A percentile compares a stretch with the other conserved stretches of the same genome.
Conservation (phyloP, 345 rosid genomes). For the Anastatica hierochuntica region DNA sequence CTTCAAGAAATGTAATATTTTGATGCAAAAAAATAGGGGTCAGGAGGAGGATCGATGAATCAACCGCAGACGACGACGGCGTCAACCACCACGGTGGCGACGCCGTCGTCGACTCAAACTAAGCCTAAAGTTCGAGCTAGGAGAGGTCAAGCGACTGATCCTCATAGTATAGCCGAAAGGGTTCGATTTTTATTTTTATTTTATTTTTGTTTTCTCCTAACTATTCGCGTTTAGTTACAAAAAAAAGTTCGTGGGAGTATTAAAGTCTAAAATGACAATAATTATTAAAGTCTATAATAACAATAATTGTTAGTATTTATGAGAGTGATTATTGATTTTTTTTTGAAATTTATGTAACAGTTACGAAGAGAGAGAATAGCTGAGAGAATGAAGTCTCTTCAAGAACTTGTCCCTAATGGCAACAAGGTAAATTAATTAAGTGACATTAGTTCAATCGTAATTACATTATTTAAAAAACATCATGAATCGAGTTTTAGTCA, state of each 20-base stretch:
- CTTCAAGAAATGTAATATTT: not conserved
- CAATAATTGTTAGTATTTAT: not conserved
- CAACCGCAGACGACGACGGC: constrained; percentile 36
- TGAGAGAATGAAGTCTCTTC: constrained; percentile 94
- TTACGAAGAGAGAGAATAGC: constrained; percentile 96
- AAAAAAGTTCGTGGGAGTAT: too few relatives aligned
- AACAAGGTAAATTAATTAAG: constrained; percentile 98
- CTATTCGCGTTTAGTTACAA: constrained; percentile 7
- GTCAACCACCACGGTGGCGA: constrained; percentile 21
- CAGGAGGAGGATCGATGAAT: constrained; percentile 29
- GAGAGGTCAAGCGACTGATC: constrained; percentile 99
- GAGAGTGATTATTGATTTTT: not conserved
- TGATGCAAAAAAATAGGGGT: constrained; percentile 11
- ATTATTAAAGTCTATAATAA: too few relatives aligned
- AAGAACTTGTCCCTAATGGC: constrained; percentile 93
- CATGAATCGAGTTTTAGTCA: not conserved
- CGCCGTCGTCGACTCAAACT: constrained; percentile 42
- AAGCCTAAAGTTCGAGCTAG: constrained; percentile 81
- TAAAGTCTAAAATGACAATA: too few relatives aligned
- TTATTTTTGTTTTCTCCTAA: not conserved
- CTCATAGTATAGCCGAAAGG: constrained; percentile 97
- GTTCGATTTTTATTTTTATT: constrained; percentile 22
- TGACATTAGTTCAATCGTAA: too few relatives aligned
- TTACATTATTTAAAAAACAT: too few relatives aligned
- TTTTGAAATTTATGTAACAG: constrained; percentile 31